A percentile compares a stretch with the other conserved stretches of the same genome.
phyloP scores from a whole-genome alignment of 1,139 yeast genomes.

The Debaryomyces robertsiae region DNA sequence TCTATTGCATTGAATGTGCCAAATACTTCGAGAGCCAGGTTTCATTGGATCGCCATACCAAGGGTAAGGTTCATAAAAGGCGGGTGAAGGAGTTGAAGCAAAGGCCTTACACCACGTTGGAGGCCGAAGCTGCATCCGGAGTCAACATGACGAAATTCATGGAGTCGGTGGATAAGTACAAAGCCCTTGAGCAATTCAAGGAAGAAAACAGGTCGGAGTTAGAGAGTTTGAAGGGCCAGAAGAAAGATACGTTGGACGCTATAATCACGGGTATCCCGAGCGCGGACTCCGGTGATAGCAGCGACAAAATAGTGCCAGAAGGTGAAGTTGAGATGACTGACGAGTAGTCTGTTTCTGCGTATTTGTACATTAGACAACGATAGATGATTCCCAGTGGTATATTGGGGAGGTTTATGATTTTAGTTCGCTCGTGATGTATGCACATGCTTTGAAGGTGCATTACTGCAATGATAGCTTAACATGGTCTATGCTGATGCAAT shows the following conservation, averaged over 20 bases:
- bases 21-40: slow-evolving; percentile 81
- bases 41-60: slow-evolving; percentile 72
- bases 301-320: slow-evolving; percentile 11
- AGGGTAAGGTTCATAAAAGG: slow-evolving; percentile 82
- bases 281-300: slow-evolving; percentile 18
- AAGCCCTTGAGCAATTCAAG: slow-evolving; percentile 42
- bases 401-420: slow-evolving; percentile 4
- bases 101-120: slow-evolving; percentile 84
- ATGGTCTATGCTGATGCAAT: neutral
- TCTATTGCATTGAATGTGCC: slow-evolving; percentile 92
- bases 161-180: slow-evolving; percentile 59
- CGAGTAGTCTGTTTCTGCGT: neutral
- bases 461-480: neutral
- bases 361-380: slow-evolving; percentile 7
- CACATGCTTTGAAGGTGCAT: slow-evolving; percentile 3
- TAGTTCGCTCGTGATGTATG: slow-evolving; percentile 4
- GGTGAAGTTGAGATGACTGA: slow-evolving; percentile 26
- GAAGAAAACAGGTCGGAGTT: slow-evolving; percentile 41
- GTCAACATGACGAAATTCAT: slow-evolving; percentile 67
- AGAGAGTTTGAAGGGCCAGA: slow-evolving; percentile 37
- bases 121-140: slow-evolving; percentile 91
- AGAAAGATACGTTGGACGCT: slow-evolving; percentile 46
- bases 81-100: slow-evolving; percentile 73
- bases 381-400: too few species aligned
- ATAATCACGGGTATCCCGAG: slow-evolving; percentile 40